Evolutionary conservation across 495 filamentous ascomycete species (phyloP).

Genomic region (Neurospora tetrasperma): DNA sequence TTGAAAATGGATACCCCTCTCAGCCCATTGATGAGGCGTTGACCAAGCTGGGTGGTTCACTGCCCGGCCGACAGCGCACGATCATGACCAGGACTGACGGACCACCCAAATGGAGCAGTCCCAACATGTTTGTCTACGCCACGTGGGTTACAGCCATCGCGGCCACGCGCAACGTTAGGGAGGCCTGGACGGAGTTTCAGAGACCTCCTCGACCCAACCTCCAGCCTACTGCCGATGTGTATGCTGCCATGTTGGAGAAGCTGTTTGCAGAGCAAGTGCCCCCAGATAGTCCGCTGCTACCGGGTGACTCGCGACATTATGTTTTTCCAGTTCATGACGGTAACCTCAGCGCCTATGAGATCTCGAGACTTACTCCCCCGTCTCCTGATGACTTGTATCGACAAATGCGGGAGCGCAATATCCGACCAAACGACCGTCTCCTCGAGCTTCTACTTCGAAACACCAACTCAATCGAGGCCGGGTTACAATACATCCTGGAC

Average conservation of each 20-base stretch:
- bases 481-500: conserved; percentile 27
- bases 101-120: conserved; percentile 11
- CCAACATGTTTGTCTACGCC: conserved; percentile 18
- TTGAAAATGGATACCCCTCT: conserved; percentile 31
- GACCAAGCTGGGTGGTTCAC: conserved; percentile 27
- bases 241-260: conserved; percentile 38
- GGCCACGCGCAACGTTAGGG: conserved; percentile 33
- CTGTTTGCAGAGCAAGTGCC: conserved; percentile 16
- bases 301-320: conserved; percentile 27
- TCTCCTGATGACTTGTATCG: conserved; percentile 27
- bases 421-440: conserved; percentile 25
- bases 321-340: conserved; percentile 28
- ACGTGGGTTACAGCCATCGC: conserved; percentile 29
- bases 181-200: conserved; percentile 36
- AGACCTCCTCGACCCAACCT: conserved; percentile 17
- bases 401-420: conserved; percentile 25
- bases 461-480: conserved; percentile 21
- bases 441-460: conserved; percentile 26
- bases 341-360: conserved; percentile 34
- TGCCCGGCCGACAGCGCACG: conserved; percentile 23
- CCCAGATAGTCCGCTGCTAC: conserved; percentile 13
- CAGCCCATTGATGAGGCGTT: conserved; percentile 26
- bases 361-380: conserved; percentile 31
- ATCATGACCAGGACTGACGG: conserved; percentile 29
- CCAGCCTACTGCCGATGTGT: conserved; percentile 24